Conservation (phyloP, 345 rosid genomes). For the Euphorbia pulcherrima region DNA sequence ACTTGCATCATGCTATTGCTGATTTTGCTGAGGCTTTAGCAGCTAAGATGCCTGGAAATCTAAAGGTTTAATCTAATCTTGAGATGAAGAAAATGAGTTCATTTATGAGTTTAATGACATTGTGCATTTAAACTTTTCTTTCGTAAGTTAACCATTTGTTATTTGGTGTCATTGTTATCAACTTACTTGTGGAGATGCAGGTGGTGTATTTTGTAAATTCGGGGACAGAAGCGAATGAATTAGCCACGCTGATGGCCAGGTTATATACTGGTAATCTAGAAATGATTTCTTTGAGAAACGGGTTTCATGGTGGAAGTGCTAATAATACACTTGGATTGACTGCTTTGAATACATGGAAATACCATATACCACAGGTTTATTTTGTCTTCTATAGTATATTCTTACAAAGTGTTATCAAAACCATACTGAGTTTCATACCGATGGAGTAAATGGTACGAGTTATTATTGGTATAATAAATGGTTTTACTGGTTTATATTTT, state of each 20-base stretch:
- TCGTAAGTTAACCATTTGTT: too few species aligned
- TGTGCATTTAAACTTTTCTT: too few species aligned
- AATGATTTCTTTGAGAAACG: constrained; percentile 87
- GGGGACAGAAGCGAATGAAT: constrained; percentile 90
- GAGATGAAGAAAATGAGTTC: too few species aligned
- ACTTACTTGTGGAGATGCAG: too few species aligned
- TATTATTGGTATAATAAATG: too few species aligned
- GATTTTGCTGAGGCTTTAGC: constrained; percentile 93
- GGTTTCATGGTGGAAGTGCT: constrained; percentile 96
- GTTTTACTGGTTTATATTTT: too few species aligned
- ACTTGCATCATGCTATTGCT: constrained; percentile 73
- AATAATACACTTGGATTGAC: constrained; percentile 83
- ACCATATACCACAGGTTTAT: constrained; percentile 82
- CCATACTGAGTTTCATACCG: too few species aligned
- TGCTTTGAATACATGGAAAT: constrained; percentile 90
- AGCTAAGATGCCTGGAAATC: constrained; percentile 86
- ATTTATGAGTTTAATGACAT: too few species aligned
- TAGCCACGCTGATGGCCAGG: constrained; percentile 96
- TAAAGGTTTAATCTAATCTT: constrained; percentile 39
- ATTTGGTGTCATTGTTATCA: too few species aligned
- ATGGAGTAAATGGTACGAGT: too few species aligned
- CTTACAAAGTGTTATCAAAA: too few species aligned
- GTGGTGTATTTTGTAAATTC: constrained; percentile 93
- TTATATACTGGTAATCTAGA: constrained; percentile 73
- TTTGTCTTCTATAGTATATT: neutral